phyloP scores from a whole-genome alignment of 257 asterid genomes.

The Hygrophila difformis region DNA sequence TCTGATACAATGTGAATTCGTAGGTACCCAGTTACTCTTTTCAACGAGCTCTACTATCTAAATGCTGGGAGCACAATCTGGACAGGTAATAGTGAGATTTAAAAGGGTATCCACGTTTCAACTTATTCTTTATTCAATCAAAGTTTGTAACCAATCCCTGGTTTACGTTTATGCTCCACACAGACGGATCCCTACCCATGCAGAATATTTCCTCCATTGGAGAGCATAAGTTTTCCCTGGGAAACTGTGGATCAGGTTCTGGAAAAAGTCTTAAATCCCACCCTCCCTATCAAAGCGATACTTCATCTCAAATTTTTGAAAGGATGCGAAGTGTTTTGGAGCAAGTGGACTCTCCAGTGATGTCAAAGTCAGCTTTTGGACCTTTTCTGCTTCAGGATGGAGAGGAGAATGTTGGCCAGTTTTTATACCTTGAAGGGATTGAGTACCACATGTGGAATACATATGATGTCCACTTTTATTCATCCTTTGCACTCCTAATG shows the following conservation, averaged over 20 bases:
- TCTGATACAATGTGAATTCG: conserved; percentile 3
- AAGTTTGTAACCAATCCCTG: not conserved
- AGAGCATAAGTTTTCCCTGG: conserved; percentile 51
- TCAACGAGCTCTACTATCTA: conserved; percentile 93
- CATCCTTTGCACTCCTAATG: conserved; percentile 71
- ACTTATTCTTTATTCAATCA: conserved; percentile 15
- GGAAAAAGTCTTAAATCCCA: conserved; percentile 6
- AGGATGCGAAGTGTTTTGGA: conserved; percentile 60
- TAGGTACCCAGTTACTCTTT: conserved; percentile 88
- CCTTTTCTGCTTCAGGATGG: conserved; percentile 54
- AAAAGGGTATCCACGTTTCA: too few relatives aligned
- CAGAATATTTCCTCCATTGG: conserved; percentile 49
- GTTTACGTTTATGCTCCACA: conserved; percentile 8
- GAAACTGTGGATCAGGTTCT: conserved; percentile 25
- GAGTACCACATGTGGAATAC: conserved; percentile 96
- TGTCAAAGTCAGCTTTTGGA: conserved; percentile 68
- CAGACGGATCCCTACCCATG: conserved; percentile 82
- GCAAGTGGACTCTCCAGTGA: conserved; percentile 47
- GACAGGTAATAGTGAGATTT: too few relatives aligned
- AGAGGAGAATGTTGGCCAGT: conserved; percentile 91
- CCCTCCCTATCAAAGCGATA: conserved; percentile 36
- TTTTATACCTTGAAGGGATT: conserved; percentile 88
- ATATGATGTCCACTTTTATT: conserved; percentile 87
- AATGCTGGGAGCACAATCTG: conserved; percentile 92
- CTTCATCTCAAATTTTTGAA: conserved; percentile 64